Conservation (phyloP, 2,329 filamentous ascomycete genomes). For the Mycosphaerella arachidis region DNA sequence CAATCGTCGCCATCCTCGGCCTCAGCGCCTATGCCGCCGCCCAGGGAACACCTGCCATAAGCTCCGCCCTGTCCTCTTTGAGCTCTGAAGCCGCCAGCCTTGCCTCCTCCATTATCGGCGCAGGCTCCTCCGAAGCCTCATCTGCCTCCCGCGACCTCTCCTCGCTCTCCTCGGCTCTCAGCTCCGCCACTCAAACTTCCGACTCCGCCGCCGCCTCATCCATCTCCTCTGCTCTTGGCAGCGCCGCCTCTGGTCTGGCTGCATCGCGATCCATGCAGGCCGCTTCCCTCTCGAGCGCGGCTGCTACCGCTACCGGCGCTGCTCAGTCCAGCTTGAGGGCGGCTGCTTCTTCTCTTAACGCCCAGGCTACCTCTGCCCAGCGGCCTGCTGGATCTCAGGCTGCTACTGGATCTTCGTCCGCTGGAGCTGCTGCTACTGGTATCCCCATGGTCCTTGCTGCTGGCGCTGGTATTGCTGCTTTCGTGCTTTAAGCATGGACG, state of each 20-base stretch:
- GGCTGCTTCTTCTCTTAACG: background rate
- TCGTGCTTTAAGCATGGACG: background rate
- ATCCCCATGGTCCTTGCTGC: background rate
- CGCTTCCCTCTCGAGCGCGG: background rate
- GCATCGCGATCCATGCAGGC: background rate
- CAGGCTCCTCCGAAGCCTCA: background rate
- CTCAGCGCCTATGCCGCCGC: background rate
- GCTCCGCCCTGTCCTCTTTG: background rate
- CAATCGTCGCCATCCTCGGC: background rate
- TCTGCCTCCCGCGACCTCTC: background rate
- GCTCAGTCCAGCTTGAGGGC: constrained; percentile 1
- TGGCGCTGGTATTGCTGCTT: background rate
- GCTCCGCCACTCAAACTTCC: constrained; percentile 1
- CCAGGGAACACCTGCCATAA: background rate
- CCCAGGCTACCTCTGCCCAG: background rate
- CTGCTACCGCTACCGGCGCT: background rate
- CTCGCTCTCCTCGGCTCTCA: background rate
- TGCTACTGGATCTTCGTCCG: background rate
- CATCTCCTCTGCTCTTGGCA: background rate
- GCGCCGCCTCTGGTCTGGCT: background rate
- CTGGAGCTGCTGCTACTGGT: background rate
- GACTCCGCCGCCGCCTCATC: background rate
- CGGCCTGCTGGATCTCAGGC: background rate
- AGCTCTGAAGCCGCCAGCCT: background rate
- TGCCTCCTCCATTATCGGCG: background rate